Evolutionary conservation across 768 basidiomycete genomes (phyloP).

Genomic region (Russula brevipes): DNA sequence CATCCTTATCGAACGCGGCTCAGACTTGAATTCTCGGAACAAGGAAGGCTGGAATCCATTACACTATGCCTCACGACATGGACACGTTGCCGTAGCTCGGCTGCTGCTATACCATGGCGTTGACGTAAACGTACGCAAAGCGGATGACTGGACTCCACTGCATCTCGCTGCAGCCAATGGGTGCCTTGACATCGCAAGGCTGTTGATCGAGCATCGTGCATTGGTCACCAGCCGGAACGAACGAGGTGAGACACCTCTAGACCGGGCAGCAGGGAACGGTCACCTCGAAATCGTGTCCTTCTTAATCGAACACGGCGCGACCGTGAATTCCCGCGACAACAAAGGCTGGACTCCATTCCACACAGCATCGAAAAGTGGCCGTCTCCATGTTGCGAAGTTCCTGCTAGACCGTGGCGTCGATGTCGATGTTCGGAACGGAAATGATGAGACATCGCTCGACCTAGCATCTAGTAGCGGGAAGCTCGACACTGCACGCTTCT

Average conservation of each 20-base stretch:
- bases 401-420: not conserved
- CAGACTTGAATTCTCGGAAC: not conserved
- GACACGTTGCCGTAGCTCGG: not conserved
- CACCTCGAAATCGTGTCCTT: not conserved
- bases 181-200: not conserved
- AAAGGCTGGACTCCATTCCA: not conserved
- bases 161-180: not conserved
- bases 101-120: constrained; percentile 1
- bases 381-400: not conserved
- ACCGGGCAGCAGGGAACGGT: not conserved
- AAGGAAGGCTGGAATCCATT: not conserved
- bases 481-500: not conserved
- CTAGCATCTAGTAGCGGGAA: not conserved
- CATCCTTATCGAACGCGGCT: constrained; percentile 1
- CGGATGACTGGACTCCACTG: not conserved
- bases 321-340: not conserved
- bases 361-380: not conserved
- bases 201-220: not conserved
- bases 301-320: not conserved
- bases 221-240: not conserved
- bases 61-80: not conserved
- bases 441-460: not conserved
- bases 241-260: not conserved
- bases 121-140: not conserved
- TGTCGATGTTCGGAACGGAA: not conserved